Percentiles rank a stretch among this genome's conserved stretches.
These are phyloP conservation scores for Capsella rubella DNA, from an alignment of 441 rosid genomes.

Conservation along the genomic window DNA sequence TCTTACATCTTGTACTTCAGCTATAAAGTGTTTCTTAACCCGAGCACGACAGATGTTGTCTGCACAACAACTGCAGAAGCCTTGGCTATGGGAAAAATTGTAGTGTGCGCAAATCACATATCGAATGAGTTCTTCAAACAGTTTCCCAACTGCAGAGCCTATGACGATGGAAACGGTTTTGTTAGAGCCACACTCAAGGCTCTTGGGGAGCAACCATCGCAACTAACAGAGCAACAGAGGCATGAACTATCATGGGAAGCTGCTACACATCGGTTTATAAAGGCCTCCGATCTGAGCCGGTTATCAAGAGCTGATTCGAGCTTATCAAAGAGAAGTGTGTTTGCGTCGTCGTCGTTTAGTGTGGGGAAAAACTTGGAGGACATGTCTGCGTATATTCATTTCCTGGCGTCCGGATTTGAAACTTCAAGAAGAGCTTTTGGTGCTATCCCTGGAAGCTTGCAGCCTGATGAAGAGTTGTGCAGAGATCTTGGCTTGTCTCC, in stretches of 20 bases:
- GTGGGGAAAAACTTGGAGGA: conserved; percentile 61
- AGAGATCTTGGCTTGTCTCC: conserved; percentile 77
- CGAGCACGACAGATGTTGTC: conserved; percentile 97
- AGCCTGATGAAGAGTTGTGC: conserved; percentile 79
- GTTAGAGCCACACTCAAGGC: conserved; percentile 64
- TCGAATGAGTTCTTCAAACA: conserved; percentile 95
- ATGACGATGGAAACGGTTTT: conserved; percentile 58
- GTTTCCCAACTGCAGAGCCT: conserved; percentile 80
- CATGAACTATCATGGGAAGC: conserved; percentile 91
- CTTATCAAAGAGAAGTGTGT: conserved; percentile 41
- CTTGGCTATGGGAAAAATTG: conserved; percentile 93
- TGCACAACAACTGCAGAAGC: conserved; percentile 99
- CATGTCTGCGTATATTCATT: conserved; percentile 80
- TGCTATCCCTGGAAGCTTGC: conserved; percentile 88
- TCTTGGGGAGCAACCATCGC: conserved; percentile 70
- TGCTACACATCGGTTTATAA: conserved; percentile 83
- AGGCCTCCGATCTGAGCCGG: conserved; percentile 58
- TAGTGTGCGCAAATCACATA: conserved; percentile 82
- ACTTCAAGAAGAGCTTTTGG: conserved; percentile 79
- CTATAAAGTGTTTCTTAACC: conserved; percentile 92
- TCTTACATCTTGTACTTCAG: conserved; percentile 46
- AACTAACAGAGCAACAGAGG: conserved; percentile 67
- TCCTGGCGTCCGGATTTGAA: conserved; percentile 77
- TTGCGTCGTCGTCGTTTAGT: conserved; percentile 65
- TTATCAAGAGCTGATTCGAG: conserved; percentile 41